Conservation (phyloP, 2,329 filamentous ascomycete genomes). For the Cyclaneusma minus region DNA sequence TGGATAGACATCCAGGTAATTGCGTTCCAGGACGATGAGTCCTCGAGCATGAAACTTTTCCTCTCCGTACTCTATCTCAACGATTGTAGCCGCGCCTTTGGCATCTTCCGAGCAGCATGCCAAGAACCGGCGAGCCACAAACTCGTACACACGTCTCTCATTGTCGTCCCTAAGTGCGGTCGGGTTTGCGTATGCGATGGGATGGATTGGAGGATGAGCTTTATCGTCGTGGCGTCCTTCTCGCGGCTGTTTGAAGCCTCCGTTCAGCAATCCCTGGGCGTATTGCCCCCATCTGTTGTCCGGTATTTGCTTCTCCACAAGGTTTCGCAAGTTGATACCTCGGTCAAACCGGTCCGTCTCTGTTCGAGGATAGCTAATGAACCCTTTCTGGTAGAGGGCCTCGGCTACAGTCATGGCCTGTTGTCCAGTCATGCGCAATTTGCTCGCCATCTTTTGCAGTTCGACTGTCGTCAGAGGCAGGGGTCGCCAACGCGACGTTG, state of each 20-base stretch:
- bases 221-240: constrained; percentile 85
- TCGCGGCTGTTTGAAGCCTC: constrained; percentile 67
- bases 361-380: constrained; percentile 93
- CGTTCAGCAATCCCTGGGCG: constrained; percentile 58
- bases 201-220: constrained; percentile 93
- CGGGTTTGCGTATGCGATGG: constrained; percentile 67
- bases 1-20: constrained; percentile 89
- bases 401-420: constrained; percentile 83
- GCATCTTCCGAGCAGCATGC: constrained; percentile 95
- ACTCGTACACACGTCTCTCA: constrained; percentile 76
- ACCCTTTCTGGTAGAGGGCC: constrained; percentile 78
- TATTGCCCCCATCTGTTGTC: constrained; percentile 67
- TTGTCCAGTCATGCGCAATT: constrained; percentile 78
- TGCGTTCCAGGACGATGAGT: constrained; percentile 70
- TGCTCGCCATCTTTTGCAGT: constrained; percentile 86
- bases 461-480: constrained; percentile 90
- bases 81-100: constrained; percentile 67
- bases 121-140: constrained; percentile 79
- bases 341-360: constrained; percentile 93
- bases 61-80: constrained; percentile 71
- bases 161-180: constrained; percentile 41
- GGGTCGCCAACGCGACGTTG: constrained; percentile 87
- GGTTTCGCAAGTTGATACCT: constrained; percentile 65
- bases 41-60: constrained; percentile 75
- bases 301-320: constrained; percentile 73